Evolutionary conservation across 176 grass and related monocot species (phyloP), one percentile per base, ranked within the genome.

Genomic region (Elymus sibiricus): DNA sequence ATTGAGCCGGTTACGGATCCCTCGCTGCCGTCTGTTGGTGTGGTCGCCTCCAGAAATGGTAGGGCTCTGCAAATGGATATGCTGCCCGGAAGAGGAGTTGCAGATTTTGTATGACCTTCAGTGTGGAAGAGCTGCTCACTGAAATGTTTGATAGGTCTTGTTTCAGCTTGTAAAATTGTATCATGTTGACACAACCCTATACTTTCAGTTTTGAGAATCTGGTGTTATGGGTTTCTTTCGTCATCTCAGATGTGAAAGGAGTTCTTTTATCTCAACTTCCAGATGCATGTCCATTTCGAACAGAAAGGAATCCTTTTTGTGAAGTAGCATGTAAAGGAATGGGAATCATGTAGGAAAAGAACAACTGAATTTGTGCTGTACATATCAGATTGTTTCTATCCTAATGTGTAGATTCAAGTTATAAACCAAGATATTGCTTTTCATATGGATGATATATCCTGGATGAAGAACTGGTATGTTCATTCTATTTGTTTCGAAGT

Each of bases 1-100:
- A 97, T 99, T 4, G 97, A 99, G 63, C 87, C 87, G 12, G 90
- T 99, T 76, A 34, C 85, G 3, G 92, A 92, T 72, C 78, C 90
- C 34, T 89, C 89, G 0, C 62, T 93, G 11, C 86, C 89, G 71
- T 81, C 97, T n/a, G 79, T 94, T 6, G 94, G 97, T 44, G 75
- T 87, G 46, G 74, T 92, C 59, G 63, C 88, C 31, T 78, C 84
- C 42, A 89, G 90, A 76, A 91, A 82, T 81, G 87, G 88, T 17
- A 88, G 90, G 64, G 88, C 77, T 62, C 49, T 89, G 61, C 89
- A 93, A 51, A 87, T 94, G 92, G 92, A 87, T 80, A 65, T 62
- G 42, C n/a, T 92, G 64, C 85, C 89, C 1, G 39, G 83, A 38
- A 90, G 92, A 89, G 88, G 87, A 84, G 87, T 91, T 82, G 95